These are phyloP conservation scores for Clavispora carvajalis DNA, from an alignment of 805 yeast species.

Conservation along the genomic window DNA sequence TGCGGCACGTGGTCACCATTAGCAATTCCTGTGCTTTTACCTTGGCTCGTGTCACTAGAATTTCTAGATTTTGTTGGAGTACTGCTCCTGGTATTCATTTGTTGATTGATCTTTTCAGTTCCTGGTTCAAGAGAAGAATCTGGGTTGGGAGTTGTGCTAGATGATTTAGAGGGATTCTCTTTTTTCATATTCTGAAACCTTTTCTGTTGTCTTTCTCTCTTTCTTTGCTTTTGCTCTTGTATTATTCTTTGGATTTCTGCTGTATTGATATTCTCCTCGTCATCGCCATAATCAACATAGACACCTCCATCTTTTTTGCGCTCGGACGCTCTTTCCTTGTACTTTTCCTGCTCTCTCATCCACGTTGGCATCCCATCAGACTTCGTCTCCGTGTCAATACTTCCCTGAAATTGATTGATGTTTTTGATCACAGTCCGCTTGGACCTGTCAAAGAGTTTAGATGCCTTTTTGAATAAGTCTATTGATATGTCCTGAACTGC, in stretches of 20 bases:
- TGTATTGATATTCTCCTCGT: conserved; percentile 41
- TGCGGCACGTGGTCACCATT: conserved; percentile 3
- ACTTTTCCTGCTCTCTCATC: conserved; percentile 58
- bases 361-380: conserved; percentile 56
- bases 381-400: conserved; percentile 9
- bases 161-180: neutral
- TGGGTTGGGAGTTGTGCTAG: neutral
- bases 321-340: conserved; percentile 39
- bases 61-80: neutral
- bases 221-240: conserved; percentile 31
- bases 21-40: neutral
- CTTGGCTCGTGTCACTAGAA: neutral
- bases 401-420: conserved; percentile 48
- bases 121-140: neutral
- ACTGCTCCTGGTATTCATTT: no score
- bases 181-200: conserved; percentile 9
- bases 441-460: conserved; percentile 53
- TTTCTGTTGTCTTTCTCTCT: conserved; percentile 28
- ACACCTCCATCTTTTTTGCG: conserved; percentile 28
- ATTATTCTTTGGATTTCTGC: conserved; percentile 38
- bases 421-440: conserved; percentile 57
- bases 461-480: conserved; percentile 56
- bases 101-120: conserved; percentile 6
- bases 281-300: conserved; percentile 41
- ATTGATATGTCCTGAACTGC: conserved; percentile 49